These are phyloP conservation scores for Populus euphratica DNA, from an alignment of 345 rosid species.

Conservation along the genomic window DNA sequence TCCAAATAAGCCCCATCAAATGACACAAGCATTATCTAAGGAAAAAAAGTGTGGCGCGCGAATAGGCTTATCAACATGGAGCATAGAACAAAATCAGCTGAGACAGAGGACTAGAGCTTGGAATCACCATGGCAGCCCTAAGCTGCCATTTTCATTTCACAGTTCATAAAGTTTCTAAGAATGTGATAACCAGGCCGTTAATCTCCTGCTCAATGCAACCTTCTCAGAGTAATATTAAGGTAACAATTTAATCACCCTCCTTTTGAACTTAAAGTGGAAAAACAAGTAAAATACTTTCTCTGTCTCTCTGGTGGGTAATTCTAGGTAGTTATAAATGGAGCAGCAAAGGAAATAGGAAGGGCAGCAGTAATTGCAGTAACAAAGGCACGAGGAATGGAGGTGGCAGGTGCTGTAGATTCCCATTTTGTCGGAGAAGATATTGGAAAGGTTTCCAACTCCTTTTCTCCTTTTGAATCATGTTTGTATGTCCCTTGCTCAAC, in stretches of 20 bases:
- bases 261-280: not conserved
- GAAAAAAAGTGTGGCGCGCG: not conserved
- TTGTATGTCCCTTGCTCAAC: not conserved
- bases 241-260: constrained; percentile 18
- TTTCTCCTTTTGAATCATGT: not conserved
- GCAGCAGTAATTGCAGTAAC: constrained; percentile 85
- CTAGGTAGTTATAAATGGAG: constrained; percentile 81
- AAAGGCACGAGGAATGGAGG: constrained; percentile 90
- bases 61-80: constrained; percentile 26
- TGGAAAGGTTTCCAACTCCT: constrained; percentile 51
- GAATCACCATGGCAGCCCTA: constrained; percentile 52
- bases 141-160: constrained; percentile 44
- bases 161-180: constrained; percentile 19
- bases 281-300: not conserved
- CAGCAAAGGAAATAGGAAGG: constrained; percentile 88
- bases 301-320: not conserved
- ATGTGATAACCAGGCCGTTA: constrained; percentile 34
- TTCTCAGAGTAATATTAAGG: constrained; percentile 76
- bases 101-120: not conserved
- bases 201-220: constrained; percentile 71
- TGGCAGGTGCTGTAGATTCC: constrained; percentile 86
- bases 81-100: not conserved
- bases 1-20: constrained; percentile 26
- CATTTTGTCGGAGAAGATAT: constrained; percentile 75
- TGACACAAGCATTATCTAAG: constrained; percentile 29